These are phyloP conservation scores for Cyclotella distinguenda DNA, from an alignment of 108 stramenopile species.

Conservation along the genomic window DNA sequence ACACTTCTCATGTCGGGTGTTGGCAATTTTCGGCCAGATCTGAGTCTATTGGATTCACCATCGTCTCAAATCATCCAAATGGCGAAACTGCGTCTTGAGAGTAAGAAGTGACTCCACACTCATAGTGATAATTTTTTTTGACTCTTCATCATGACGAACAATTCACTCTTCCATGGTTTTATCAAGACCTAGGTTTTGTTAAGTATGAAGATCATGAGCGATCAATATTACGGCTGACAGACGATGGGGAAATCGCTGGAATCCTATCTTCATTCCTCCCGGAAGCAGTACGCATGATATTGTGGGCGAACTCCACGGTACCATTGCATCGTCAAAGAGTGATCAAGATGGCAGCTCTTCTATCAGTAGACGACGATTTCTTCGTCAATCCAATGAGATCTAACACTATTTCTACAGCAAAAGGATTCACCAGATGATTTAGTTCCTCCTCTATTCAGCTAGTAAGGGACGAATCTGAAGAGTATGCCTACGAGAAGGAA, in stretches of 20 bases:
- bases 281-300: constrained; percentile 1
- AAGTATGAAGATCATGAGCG: background rate
- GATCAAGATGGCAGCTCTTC: background rate
- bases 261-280: background rate
- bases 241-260: constrained; percentile 1
- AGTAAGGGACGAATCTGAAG: background rate
- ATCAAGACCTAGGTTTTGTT: constrained; percentile 1
- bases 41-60: background rate
- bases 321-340: constrained; percentile 1
- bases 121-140: background rate
- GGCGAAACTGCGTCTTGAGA: background rate
- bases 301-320: background rate
- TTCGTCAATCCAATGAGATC: background rate
- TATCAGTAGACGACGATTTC: background rate
- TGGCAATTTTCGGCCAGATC: too few species aligned
- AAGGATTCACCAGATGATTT: constrained; percentile 1
- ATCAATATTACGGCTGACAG: background rate
- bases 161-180: background rate
- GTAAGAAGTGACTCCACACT: background rate
- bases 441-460: constrained; percentile 1
- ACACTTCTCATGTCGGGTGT: too few species aligned
- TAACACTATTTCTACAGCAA: background rate
- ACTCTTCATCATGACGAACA: background rate
- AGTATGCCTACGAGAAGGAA: constrained; percentile 1
- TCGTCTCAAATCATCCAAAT: background rate